phyloP scores from a whole-genome alignment of 108 stramenopile species.

The Skeletonema marinoi region DNA sequence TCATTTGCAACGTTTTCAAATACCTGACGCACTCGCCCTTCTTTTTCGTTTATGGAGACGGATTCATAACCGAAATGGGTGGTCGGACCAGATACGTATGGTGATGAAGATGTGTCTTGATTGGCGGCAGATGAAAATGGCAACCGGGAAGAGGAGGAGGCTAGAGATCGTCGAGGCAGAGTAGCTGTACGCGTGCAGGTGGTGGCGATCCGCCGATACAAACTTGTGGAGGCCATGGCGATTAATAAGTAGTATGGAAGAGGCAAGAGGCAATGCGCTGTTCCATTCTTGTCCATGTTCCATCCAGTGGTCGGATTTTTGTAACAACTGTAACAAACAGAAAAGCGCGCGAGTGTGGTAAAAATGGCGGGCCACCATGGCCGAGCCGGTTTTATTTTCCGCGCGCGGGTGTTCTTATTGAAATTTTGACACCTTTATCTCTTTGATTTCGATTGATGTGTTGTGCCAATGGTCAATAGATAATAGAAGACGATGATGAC shows the following conservation, averaged over 20 bases:
- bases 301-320: too few relatives aligned
- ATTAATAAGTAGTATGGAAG: neutral
- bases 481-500: neutral
- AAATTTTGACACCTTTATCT: too few relatives aligned
- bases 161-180: neutral
- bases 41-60: conserved; percentile 74
- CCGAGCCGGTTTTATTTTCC: too few relatives aligned
- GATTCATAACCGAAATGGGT: conserved; percentile 86
- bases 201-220: neutral
- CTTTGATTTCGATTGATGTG: too few relatives aligned
- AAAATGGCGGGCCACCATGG: too few relatives aligned
- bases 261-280: too few relatives aligned
- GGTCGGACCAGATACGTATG: conserved; percentile 47
- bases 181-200: neutral
- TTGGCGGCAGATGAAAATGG: neutral
- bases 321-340: neutral
- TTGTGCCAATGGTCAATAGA: too few relatives aligned
- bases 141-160: neutral
- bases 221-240: neutral
- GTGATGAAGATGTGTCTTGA: neutral
- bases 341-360: neutral
- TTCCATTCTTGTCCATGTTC: too few relatives aligned
- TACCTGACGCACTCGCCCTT: conserved; percentile 76
- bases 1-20: conserved; percentile 89
- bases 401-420: too few relatives aligned